phyloP scores from a whole-genome alignment of 176 grass and related monocot species.

The Areca catechu region DNA sequence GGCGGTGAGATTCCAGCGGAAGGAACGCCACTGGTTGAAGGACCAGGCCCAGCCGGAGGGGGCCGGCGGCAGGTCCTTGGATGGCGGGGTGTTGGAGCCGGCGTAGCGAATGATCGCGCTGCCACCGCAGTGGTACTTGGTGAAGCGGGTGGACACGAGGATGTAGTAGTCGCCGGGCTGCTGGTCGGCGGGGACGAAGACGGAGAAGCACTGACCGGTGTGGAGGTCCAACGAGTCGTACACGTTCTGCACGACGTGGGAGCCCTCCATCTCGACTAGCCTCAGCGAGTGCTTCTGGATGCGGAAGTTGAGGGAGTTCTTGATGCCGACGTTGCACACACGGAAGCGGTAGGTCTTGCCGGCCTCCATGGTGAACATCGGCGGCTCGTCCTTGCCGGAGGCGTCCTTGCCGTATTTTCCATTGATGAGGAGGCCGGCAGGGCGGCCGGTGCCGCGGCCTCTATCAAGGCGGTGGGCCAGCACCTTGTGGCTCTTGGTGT shows the following conservation, averaged over 20 bases:
- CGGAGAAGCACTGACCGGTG: slow-evolving; percentile 11
- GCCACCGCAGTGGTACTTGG: not conserved
- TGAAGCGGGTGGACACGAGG: not conserved
- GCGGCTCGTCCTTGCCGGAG: slow-evolving; percentile 4
- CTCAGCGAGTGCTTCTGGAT: slow-evolving; percentile 9
- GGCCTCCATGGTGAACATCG: slow-evolving; percentile 10
- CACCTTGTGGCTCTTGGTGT: slow-evolving; percentile 17
- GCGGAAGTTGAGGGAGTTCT: slow-evolving; percentile 12
- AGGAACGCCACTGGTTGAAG: slow-evolving; percentile 15
- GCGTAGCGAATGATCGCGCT: slow-evolving; percentile 2
- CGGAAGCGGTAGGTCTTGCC: slow-evolving; percentile 11
- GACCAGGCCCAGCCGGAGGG: slow-evolving; percentile 8
- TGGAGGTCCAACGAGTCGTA: slow-evolving; percentile 10
- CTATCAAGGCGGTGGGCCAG: not conserved
- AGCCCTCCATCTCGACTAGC: slow-evolving; percentile 11
- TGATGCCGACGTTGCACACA: slow-evolving; percentile 8
- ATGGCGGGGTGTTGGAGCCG: not conserved
- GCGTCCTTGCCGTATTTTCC: not conserved
- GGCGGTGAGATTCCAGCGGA: slow-evolving; percentile 16
- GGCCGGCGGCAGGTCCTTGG: not conserved
- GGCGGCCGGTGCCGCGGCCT: not conserved
- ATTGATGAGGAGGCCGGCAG: slow-evolving; percentile 1
- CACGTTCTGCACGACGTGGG: slow-evolving; percentile 5
- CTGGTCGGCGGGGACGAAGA: slow-evolving; percentile 4
- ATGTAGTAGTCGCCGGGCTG: slow-evolving; percentile 12